Base-by-base conservation (phyloP, 2,329 filamentous ascomycete genomes). In the Hypoxylon sp. region DNA sequence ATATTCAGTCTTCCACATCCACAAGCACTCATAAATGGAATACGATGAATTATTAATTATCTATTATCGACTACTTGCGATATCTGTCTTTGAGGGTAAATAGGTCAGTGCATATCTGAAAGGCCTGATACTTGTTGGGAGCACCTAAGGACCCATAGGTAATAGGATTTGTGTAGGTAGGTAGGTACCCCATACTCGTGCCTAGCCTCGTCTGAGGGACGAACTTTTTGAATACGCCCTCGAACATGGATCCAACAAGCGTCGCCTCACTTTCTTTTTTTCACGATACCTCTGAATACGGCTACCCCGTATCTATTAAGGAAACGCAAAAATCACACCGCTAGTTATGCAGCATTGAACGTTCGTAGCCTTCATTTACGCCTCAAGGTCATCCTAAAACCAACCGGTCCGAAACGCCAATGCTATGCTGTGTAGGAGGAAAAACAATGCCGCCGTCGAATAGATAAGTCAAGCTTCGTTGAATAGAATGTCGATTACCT, bases 401-500 rank as follows among this genome's bases (percentile, higher is more conserved):
- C 9, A 50, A 50, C 40, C 28, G 36, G 46, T 58, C 64, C 64
- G 26, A 65, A n/a, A 69, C 67, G 64, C 67, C 67, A 22, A 52
- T 67, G 67, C 67, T 69, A 69, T 69, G 64, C 64, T 56, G 18
- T 45, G 64, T 28, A 50, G 52, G 49, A 66, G 45, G 62, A 64
- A 46, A 51, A n/a, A 32, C 26, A 26, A 50, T 30, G 38, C 24
- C 38, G 14, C 18, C 8, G 30, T 22, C 14, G 16, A 30, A 16
- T 53, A 36, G 60, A 38, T 8, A 14, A 54, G 30, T 65, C 64
- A 74, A 36, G 16, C 57, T 70, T 84, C 81, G 12, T 80, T 84
- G 78, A 92, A 92, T 57, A 92, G 75, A 28, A 91, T 83, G 55
- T 87, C 82, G 32, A 92, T 80, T 54, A 92, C 77, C 78, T 93